Evolutionary conservation across 805 yeast genomes (phyloP), one percentile per base, ranked within the genome.

Genomic region (Suhomyces sp.): DNA sequence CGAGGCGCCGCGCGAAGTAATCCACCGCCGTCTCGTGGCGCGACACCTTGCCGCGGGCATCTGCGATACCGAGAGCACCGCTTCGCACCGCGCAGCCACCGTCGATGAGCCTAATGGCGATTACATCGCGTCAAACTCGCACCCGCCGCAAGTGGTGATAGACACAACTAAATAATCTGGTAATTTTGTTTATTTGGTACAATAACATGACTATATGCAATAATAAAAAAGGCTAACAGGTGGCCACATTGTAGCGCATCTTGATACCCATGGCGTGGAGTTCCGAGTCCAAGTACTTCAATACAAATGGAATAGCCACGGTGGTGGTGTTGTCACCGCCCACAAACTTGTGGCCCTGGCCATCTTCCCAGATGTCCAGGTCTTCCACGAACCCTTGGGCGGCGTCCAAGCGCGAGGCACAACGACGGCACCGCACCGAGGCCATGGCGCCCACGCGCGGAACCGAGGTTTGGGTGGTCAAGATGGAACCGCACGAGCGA

Each of bases 251-350:
- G 75, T 90, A 93, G 58, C 87, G 85, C 87, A 94, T 80, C 72
- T 88, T 86, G 61, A 94, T 91, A 74, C 98, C 98, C 99, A 94
- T 94, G 13, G 99, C 98, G 15, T 96, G 84, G 61, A 94, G 80
- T 72, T 94, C 99, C 33, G 96, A 89, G 65, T 94, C 98, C 68
- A 94, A 79, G 68, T 93, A 94, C 68, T 92, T 88, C 80, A 94
- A 82, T 33, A 94, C 99, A 68, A 92, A 94, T 53, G 99, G 99
- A 68, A 94, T 87, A 45, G 97, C 97, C 59, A 94, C 94, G 0
- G 96, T 88, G 3, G 97, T 87, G n/a, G 97, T 90, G 56, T 94
- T 81, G 55, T 83, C 85, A 66, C 99, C 99, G 50, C 99, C 99
- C 52, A 84, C 85, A 68, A 87, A 93, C 67, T 87, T 85, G 66